Base-by-base conservation (phyloP, 2,329 filamentous ascomycete species). In the Penicillium crustosum region DNA sequence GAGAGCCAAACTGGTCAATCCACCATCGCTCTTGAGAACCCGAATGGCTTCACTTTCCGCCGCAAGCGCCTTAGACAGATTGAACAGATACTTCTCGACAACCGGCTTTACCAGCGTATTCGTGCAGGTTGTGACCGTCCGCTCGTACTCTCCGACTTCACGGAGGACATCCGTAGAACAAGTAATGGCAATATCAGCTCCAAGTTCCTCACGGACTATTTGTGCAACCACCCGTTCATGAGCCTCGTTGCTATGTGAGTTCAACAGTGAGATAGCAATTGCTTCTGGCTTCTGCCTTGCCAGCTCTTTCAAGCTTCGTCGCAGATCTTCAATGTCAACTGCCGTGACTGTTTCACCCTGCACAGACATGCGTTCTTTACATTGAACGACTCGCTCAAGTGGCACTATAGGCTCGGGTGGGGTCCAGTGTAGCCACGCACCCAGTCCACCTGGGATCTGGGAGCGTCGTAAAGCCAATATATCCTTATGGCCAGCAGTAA, bases 361-460 rank as follows among this genome's bases (percentile, higher is more conserved):
- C 5, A 79, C 77, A 9, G 73, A 75, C 63, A 81, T 76, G 10
- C 79, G 72, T 61, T 80, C 79, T 5, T 66, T 69, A 36, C 75
- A 78, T 63, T 81, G 74, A 1, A 81, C 74, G 0, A 79, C 79
- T 2, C 77, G 67, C 63, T 82, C 80, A 2, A 81, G 68, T 1
- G 80, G 79, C 3, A 82, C 78, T 15, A 81, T 72, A 1, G 80
- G 79, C 33, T 79, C 73, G 0, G 80, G 80, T 4, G 79, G 78
- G 0, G 74, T 70, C 60, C 73, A 82, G 51, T 78, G 77, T 57
- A 82, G 74, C 80, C 79, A 82, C 12, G 78, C 78, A 1, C 78
- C 80, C 10, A 82, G 66, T 3, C 78, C 78, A 4, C 80, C 80
- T 0, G 80, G 79, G n/a, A 82, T 82, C 55, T 82, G 79, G 21